Conservation (phyloP, 345 rosid genomes). For the Arabidopsis thaliana region DNA sequence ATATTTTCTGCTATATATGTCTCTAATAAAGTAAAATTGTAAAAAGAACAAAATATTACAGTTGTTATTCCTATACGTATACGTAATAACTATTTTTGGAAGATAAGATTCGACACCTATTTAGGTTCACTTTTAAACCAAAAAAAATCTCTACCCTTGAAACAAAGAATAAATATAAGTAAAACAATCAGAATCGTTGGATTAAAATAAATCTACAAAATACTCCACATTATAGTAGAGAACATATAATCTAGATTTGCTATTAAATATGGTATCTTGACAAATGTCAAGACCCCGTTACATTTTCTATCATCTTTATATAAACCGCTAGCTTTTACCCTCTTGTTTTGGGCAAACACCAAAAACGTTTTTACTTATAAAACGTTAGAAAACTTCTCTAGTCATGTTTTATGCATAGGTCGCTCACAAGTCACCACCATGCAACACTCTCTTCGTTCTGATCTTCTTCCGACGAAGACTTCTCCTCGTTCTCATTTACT, state of each 20-base stretch:
- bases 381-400: background rate
- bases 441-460: conserved; percentile 42
- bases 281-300: conserved; percentile 16
- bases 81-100: background rate
- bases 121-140: background rate
- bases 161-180: background rate
- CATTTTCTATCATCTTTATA: background rate
- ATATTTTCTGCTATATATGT: background rate
- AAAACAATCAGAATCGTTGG: background rate
- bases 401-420: background rate
- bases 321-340: background rate
- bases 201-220: background rate
- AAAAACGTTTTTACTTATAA: conserved; percentile 21
- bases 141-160: background rate
- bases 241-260: background rate
- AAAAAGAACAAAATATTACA: background rate
- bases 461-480: conserved; percentile 23
- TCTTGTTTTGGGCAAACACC: background rate
- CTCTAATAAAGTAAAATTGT: background rate
- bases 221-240: background rate
- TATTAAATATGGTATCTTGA: conserved; percentile 7
- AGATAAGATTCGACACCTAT: background rate
- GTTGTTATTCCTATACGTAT: background rate
- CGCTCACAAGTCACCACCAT: conserved; percentile 25
- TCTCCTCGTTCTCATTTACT: conserved; percentile 7